Conservation (phyloP, 2,329 filamentous ascomycete species). For the Teratosphaeria nubilosa region DNA sequence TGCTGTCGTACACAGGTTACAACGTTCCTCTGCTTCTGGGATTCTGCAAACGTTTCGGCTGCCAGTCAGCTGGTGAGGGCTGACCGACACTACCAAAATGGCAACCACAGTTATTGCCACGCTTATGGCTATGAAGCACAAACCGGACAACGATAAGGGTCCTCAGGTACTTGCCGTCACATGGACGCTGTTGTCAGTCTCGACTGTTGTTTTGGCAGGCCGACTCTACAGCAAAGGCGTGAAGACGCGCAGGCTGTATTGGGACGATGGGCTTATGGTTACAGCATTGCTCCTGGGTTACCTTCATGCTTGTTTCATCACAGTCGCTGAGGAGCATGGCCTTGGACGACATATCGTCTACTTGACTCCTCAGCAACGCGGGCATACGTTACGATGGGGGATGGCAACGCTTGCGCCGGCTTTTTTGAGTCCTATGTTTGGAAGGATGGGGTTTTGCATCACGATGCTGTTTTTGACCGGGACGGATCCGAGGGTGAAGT, state of each 20-base stretch:
- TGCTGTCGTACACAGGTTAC: background rate
- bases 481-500: slow-evolving; percentile 15
- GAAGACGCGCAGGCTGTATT: slow-evolving; percentile 16
- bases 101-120: background rate
- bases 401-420: slow-evolving; percentile 14
- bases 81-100: background rate
- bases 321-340: slow-evolving; percentile 11
- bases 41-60: background rate
- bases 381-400: slow-evolving; percentile 12
- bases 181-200: slow-evolving; percentile 18
- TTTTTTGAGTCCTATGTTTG: slow-evolving; percentile 18
- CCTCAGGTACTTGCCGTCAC: background rate
- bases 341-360: slow-evolving; percentile 19
- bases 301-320: slow-evolving; percentile 15
- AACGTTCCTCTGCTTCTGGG: background rate
- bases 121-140: background rate
- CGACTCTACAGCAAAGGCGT: slow-evolving; percentile 15
- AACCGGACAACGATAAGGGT: background rate
- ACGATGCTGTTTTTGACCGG: slow-evolving; percentile 20
- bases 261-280: slow-evolving; percentile 19
- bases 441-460: slow-evolving; percentile 19
- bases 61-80: background rate
- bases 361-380: slow-evolving; percentile 9
- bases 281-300: slow-evolving; percentile 14
- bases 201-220: slow-evolving; percentile 13